A percentile compares a stretch with the other conserved stretches of the same genome.
Conservation (phyloP, 257 asterid genomes). For the Capsicum chinense region DNA sequence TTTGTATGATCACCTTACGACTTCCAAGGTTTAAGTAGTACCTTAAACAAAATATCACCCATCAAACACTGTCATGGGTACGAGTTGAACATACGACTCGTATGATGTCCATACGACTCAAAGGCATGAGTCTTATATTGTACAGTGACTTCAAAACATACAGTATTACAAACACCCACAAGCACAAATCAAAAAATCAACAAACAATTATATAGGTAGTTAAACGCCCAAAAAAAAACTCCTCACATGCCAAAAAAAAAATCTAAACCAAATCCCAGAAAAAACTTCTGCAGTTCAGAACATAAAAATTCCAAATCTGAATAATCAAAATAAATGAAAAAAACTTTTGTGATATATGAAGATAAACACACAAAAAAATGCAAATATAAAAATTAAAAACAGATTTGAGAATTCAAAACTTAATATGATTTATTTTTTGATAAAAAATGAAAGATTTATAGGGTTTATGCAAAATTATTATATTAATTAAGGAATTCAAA, state of each 20-base stretch:
- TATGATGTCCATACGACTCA: too few relatives aligned
- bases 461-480: conserved; percentile 43
- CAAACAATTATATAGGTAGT: neutral
- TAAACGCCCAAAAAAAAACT: neutral
- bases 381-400: neutral
- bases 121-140: too few relatives aligned
- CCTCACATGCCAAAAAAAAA: conserved; percentile 6
- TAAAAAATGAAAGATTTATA: conserved; percentile 21
- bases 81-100: too few relatives aligned
- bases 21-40: too few relatives aligned
- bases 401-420: conserved; percentile 53
- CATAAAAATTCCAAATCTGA: conserved; percentile 41
- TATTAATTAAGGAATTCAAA: conserved; percentile 26
- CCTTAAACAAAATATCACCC: too few relatives aligned
- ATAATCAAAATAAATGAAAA: conserved; percentile 18
- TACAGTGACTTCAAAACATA: too few relatives aligned
- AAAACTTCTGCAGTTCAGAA: conserved; percentile 44
- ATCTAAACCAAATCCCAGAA: conserved; percentile 25
- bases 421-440: neutral
- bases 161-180: conserved; percentile 28
- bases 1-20: too few relatives aligned
- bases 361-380: neutral
- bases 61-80: too few relatives aligned
- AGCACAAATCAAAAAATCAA: neutral
- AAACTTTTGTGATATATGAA: conserved; percentile 47